Base-by-base conservation (phyloP, 148 eudicot species). In the Heliamphora exappendiculata region DNA sequence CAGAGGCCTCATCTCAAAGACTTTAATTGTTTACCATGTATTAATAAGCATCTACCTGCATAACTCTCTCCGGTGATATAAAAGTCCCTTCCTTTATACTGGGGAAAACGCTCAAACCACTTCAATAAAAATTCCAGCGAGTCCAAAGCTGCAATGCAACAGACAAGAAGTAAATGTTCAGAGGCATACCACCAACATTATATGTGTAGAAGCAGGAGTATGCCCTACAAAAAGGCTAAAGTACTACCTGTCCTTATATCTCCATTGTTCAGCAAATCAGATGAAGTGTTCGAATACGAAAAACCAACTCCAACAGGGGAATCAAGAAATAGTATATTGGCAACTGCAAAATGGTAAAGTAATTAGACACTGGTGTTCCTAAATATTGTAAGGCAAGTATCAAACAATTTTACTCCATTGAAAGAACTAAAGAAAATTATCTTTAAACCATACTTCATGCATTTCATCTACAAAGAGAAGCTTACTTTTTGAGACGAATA, bases 271-370 rank as follows among this genome's bases (percentile, higher is more conserved):
- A 62, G 75, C 83, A 86, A 68, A 85, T 94, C 98, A 59, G 91
- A 86, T 28, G 96, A 83, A 45, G 91, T 90, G 78, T 92, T 94
- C 54, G 98, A 83, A 79, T 92, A 94, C 41, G 98, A 94, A 88
- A 81, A 94, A 53, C 98, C 98, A 75, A 94, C 98, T 79, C 98
- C 97, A 80, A 82, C 96, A 76, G 98, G 98, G 64, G 97, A 82
- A 79, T 94, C 98, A 57, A 94, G 79, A 82, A 94, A 94, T 74
- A 94, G 75, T 74, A 94, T 42, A 78, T 94, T 94, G 70, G 98
- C 96, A 81, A 78, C 98, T 92, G 97, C 88, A 90, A 65, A 62
- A 81, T 70, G 53, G 14, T 34, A 24, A 31, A 77, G 37, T 14
- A 73, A 72, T 67, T 57, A 70, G 57, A 67, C 7, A 51, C 6